Evolutionary conservation across 1,139 yeast genomes (phyloP).

Genomic region (Pichia sp.): DNA sequence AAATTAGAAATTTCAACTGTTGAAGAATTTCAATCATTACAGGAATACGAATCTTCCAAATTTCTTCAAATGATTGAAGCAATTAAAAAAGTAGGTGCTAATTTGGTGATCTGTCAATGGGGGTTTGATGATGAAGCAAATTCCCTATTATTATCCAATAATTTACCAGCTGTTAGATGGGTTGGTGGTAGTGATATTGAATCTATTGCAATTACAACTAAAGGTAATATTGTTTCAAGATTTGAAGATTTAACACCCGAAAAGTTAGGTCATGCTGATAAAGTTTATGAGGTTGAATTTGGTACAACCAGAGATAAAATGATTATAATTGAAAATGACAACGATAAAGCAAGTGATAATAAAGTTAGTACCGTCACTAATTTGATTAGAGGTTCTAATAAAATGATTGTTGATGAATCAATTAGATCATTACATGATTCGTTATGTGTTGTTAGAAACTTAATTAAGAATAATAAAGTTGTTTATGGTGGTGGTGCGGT

Average conservation of each 20-base stretch:
- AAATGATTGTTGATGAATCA: slow-evolving; percentile 97
- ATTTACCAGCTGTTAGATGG: slow-evolving; percentile 96
- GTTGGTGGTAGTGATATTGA: slow-evolving; percentile 98
- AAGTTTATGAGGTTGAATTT: slow-evolving; percentile 79
- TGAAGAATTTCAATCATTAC: slow-evolving; percentile 86
- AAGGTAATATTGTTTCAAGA: slow-evolving; percentile 94
- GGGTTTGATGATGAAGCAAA: slow-evolving; percentile 99
- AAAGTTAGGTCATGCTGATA: slow-evolving; percentile 85
- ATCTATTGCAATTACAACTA: slow-evolving; percentile 92
- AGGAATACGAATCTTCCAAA: slow-evolving; percentile 84
- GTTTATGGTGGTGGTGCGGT: slow-evolving; percentile 99
- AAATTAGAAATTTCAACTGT: slow-evolving; percentile 88
- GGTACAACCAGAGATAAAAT: slow-evolving; percentile 96
- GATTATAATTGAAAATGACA: slow-evolving; percentile 88
- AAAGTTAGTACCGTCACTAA: slow-evolving; percentile 68
- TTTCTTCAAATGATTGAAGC: slow-evolving; percentile 84
- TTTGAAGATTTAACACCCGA: slow-evolving; percentile 82
- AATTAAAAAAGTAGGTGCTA: slow-evolving; percentile 89
- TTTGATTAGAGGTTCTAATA: slow-evolving; percentile 89
- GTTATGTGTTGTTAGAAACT: slow-evolving; percentile 92
- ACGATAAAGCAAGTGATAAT: slow-evolving; percentile 34
- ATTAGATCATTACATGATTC: slow-evolving; percentile 96
- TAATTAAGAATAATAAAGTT: slow-evolving; percentile 84
- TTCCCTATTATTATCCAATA: slow-evolving; percentile 79
- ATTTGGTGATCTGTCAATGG: slow-evolving; percentile 97